Percentiles rank a stretch among this genome's conserved stretches.
Conservation (phyloP, 2,329 filamentous ascomycete species). For the Aspergillus fumigatus region DNA sequence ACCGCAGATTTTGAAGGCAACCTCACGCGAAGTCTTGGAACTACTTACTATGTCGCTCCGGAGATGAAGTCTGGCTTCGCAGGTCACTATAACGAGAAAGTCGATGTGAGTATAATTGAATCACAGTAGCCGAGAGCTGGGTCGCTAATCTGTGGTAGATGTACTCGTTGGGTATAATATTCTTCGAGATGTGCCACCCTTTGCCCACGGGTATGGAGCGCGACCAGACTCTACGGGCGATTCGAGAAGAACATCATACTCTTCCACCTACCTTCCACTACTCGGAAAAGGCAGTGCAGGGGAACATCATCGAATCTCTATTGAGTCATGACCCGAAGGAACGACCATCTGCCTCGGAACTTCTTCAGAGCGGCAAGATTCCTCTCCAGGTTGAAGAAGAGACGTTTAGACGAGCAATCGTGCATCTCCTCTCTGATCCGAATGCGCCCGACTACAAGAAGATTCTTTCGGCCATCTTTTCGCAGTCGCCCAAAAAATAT, state of each 20-base stretch:
- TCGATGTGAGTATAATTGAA: conserved; percentile 60
- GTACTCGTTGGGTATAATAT: conserved; percentile 95
- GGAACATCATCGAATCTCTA: conserved; percentile 72
- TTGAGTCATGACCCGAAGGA: conserved; percentile 78
- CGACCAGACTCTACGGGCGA: conserved; percentile 60
- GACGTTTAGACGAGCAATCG: conserved; percentile 76
- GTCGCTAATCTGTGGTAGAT: conserved; percentile 49
- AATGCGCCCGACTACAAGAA: conserved; percentile 85
- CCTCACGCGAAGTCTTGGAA: conserved; percentile 59
- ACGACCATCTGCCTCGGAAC: conserved; percentile 74
- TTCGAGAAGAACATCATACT: conserved; percentile 63
- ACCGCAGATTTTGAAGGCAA: conserved; percentile 34
- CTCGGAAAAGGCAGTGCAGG: conserved; percentile 64
- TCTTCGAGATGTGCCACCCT: conserved; percentile 89
- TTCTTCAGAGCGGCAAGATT: conserved; percentile 79
- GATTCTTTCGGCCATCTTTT: conserved; percentile 81
- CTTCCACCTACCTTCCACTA: conserved; percentile 70
- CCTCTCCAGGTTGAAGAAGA: conserved; percentile 92
- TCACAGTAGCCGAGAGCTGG: not conserved
- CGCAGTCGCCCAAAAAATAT: conserved; percentile 67
- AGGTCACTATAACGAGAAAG: conserved; percentile 83
- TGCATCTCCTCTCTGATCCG: conserved; percentile 69
- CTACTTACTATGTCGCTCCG: conserved; percentile 87
- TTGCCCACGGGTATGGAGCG: conserved; percentile 61
- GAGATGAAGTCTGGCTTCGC: conserved; percentile 74